These are phyloP conservation scores for Populus tremula DNA, from an alignment of 345 rosid genomes.

Conservation along the genomic window DNA sequence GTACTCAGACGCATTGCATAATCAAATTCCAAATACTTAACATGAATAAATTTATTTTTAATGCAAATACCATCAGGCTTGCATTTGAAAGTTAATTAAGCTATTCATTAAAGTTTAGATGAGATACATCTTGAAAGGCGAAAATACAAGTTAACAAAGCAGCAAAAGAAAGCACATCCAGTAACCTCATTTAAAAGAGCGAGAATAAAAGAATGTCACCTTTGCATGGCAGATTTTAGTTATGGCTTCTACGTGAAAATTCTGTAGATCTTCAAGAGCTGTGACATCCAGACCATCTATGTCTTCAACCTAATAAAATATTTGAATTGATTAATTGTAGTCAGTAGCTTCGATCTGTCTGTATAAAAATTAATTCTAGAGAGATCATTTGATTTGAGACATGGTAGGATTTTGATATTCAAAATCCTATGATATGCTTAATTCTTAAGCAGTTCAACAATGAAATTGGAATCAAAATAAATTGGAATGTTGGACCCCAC, in stretches of 20 bases:
- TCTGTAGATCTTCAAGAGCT: slow-evolving; percentile 54
- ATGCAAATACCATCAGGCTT: no score
- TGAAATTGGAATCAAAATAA: neutral
- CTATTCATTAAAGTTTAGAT: no score
- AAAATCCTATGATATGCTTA: neutral
- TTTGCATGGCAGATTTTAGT: slow-evolving; percentile 55
- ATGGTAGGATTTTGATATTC: neutral
- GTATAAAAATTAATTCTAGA: neutral
- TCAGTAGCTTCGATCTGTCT: no score
- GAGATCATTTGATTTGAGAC: neutral
- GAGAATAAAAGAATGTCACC: slow-evolving; percentile 25
- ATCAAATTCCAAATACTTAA: no score
- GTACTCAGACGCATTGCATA: neutral
- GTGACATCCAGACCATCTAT: slow-evolving; percentile 39
- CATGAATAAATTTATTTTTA: no score
- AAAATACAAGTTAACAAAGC: no score
- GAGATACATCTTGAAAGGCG: no score
- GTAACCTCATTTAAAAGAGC: neutral
- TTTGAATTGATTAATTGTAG: neutral
- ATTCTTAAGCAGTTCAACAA: neutral
- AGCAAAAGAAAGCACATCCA: neutral
- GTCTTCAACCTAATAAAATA: slow-evolving; percentile 50
- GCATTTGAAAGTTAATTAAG: no score
- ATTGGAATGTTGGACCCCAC: neutral
- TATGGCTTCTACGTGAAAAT: slow-evolving; percentile 54